phyloP scores from a whole-genome alignment of 768 basidiomycete species.

The Auricularia sp. region DNA sequence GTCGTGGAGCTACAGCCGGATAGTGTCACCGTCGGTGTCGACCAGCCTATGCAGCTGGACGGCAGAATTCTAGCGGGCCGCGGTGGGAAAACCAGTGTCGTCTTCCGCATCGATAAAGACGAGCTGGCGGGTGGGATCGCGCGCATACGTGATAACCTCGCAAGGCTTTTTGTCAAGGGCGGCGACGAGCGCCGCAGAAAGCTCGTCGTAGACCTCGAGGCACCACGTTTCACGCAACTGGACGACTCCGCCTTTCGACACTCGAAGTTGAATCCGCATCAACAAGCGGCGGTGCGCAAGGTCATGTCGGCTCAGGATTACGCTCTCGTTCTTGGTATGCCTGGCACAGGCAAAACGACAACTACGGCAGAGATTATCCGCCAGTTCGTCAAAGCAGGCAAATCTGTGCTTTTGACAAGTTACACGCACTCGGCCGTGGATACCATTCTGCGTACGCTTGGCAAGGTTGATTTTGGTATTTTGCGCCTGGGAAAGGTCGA shows the following conservation, averaged over 20 bases:
- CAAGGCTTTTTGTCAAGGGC: conserved; percentile 74
- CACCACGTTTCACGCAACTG: conserved; percentile 49
- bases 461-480: conserved; percentile 56
- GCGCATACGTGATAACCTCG: conserved; percentile 82
- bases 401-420: conserved; percentile 80
- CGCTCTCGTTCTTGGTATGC: conserved; percentile 91
- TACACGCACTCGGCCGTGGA: conserved; percentile 99
- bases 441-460: conserved; percentile 82
- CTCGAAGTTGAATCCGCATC: conserved; percentile 56
- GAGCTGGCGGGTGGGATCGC: conserved; percentile 82
- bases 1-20: conserved; percentile 60
- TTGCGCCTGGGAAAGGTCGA: conserved; percentile 84
- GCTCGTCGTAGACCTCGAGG: conserved; percentile 72
- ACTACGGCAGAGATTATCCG: conserved; percentile 84
- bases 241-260: conserved; percentile 15
- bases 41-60: conserved; percentile 56
- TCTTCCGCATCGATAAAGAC: conserved; percentile 89
- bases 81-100: conserved; percentile 19
- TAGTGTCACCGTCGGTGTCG: conserved; percentile 67
- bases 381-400: conserved; percentile 66
- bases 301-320: conserved; percentile 80
- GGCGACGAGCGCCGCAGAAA: conserved; percentile 58
- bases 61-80: conserved; percentile 33
- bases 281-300: conserved; percentile 59
- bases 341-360: conserved; percentile 96